Evolutionary conservation across 805 yeast genomes (phyloP).

Genomic region (Myxozyma melibiosi): DNA sequence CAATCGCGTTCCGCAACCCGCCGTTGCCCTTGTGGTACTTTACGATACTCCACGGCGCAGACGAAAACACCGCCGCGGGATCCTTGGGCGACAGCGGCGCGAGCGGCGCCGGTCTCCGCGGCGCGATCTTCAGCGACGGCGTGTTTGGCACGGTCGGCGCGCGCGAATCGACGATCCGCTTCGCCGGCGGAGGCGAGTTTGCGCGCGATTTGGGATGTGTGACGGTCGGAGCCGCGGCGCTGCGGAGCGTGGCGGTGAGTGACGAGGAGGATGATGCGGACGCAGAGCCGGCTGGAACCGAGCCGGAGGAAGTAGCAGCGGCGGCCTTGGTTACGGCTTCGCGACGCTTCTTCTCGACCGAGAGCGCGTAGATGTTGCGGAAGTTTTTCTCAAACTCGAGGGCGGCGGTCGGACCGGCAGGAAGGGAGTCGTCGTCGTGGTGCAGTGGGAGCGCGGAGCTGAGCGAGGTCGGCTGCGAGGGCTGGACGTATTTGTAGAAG

Average conservation of each 20-base stretch:
- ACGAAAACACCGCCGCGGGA: constrained; percentile 19
- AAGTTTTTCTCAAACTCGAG: constrained; percentile 21
- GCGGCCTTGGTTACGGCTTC: neutral
- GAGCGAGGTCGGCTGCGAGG: neutral
- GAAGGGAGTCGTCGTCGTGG: neutral
- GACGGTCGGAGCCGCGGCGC: constrained; percentile 7
- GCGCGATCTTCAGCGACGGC: constrained; percentile 21
- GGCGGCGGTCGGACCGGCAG: constrained; percentile 1
- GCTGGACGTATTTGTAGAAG: constrained; percentile 22
- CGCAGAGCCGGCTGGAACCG: neutral
- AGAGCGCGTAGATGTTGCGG: constrained; percentile 14
- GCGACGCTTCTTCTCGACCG: constrained; percentile 9
- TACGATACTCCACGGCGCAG: constrained; percentile 67
- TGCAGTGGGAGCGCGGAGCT: neutral
- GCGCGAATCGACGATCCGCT: constrained; percentile 29
- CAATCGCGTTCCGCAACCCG: constrained; percentile 82
- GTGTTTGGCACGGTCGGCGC: constrained; percentile 11
- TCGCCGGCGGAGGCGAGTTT: constrained; percentile 36
- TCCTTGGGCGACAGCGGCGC: constrained; percentile 7
- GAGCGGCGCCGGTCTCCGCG: constrained; percentile 6
- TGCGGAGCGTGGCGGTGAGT: too few relatives aligned
- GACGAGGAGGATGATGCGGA: neutral
- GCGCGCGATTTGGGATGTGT: constrained; percentile 38
- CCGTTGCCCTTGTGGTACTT: constrained; percentile 80
- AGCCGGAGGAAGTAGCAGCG: too few relatives aligned